A percentile compares a stretch with the other conserved stretches of the same genome.
Conservation (phyloP, 2,329 filamentous ascomycete genomes). For the Pseudogymnoascus sp. region DNA sequence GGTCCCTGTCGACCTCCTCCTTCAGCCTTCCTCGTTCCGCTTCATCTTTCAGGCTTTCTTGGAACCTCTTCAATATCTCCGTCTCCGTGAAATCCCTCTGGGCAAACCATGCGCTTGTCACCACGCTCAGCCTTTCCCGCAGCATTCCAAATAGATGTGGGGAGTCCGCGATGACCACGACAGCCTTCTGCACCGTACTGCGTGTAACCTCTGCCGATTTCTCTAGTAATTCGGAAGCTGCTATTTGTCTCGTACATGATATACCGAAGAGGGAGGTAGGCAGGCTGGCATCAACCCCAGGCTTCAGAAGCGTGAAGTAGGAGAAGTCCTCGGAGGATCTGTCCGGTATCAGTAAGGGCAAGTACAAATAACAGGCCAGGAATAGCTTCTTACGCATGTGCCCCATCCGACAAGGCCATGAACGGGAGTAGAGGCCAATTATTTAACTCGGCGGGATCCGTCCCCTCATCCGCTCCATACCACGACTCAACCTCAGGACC, state of each 20-base stretch:
- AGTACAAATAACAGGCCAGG: constrained; percentile 26
- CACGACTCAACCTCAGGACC: constrained; percentile 92
- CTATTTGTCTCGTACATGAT: constrained; percentile 85
- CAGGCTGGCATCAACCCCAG: constrained; percentile 43
- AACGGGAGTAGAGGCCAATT: constrained; percentile 90
- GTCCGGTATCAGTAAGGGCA: constrained; percentile 11
- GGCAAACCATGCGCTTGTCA: constrained; percentile 93
- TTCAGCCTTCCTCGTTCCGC: constrained; percentile 47
- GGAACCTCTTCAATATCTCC: constrained; percentile 83
- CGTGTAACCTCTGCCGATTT: constrained; percentile 86
- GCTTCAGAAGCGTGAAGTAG: constrained; percentile 83
- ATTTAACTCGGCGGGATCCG: constrained; percentile 72
- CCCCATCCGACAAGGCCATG: constrained; percentile 93
- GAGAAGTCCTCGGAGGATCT: constrained; percentile 93
- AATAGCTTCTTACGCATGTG: constrained; percentile 73
- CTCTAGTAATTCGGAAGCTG: constrained; percentile 66
- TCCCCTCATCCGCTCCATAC: constrained; percentile 68
- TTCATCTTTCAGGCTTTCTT: constrained; percentile 72
- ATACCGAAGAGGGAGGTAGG: constrained; percentile 90
- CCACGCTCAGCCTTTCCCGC: constrained; percentile 78
- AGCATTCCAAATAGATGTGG: constrained; percentile 86
- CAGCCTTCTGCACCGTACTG: constrained; percentile 94
- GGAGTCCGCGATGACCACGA: constrained; percentile 87
- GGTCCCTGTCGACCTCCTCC: constrained; percentile 68
- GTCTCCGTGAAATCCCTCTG: constrained; percentile 87